A percentile compares a stretch with the other conserved stretches of the same genome.
These are phyloP conservation scores for Dryas alaskensis DNA, from an alignment of 306 rosid species.

Conservation along the genomic window DNA sequence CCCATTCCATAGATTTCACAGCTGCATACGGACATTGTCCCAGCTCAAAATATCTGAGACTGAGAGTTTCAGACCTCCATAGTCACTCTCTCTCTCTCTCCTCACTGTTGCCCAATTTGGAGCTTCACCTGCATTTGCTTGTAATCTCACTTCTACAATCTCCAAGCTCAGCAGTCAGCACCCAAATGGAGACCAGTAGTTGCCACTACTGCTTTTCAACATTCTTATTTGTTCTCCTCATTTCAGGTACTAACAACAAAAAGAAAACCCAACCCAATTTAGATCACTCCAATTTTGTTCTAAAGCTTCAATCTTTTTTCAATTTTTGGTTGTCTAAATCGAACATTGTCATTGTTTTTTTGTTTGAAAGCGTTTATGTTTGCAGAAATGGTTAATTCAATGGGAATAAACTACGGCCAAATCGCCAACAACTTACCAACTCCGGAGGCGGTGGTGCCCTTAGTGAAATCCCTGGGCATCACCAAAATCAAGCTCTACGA, in stretches of 20 bases:
- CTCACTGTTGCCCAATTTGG: not conserved
- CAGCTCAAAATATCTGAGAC: not conserved
- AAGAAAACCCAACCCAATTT: not conserved
- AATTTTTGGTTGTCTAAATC: not conserved
- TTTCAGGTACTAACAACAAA: conserved; percentile 14
- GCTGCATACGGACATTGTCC: not conserved
- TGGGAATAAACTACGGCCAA: conserved; percentile 93
- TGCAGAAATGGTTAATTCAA: conserved; percentile 38
- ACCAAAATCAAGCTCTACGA: conserved; percentile 89
- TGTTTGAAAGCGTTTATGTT: conserved; percentile 28
- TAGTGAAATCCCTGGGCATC: conserved; percentile 77
- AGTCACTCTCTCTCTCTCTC: not conserved
- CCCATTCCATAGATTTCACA: not conserved
- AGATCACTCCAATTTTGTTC: not conserved
- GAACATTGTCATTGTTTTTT: not conserved
- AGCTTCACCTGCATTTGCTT: not conserved
- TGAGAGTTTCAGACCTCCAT: not conserved
- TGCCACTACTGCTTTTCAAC: not conserved
- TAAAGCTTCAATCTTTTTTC: not conserved
- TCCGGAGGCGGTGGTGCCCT: conserved; percentile 54
- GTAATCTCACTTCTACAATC: not conserved
- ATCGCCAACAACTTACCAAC: conserved; percentile 84
- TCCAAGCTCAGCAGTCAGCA: not conserved
- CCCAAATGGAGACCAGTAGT: conserved; percentile 2
- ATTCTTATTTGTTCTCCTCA: not conserved